phyloP scores from a whole-genome alignment of 2,329 filamentous ascomycete genomes.

The Paracamarosporium sp. region DNA sequence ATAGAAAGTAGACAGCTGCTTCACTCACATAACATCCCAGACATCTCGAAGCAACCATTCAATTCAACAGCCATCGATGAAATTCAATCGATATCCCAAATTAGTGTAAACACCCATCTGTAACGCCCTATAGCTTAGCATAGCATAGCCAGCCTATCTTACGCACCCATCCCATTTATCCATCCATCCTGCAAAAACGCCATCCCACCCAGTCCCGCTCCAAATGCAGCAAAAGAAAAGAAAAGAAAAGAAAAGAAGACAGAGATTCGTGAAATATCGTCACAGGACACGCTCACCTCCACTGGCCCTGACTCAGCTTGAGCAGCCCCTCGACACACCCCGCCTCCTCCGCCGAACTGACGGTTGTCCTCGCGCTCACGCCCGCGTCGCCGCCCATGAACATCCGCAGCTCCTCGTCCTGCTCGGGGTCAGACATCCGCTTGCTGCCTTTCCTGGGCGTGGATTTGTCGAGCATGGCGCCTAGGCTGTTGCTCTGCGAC shows the following conservation, averaged over 20 bases:
- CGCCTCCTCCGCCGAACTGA: slow-evolving; percentile 67
- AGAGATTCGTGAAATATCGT: not conserved
- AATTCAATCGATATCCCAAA: no score
- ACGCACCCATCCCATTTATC: no score
- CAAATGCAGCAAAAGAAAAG: not conserved
- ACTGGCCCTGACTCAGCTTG: slow-evolving; percentile 90
- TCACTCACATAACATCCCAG: no score
- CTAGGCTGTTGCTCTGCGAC: slow-evolving; percentile 46
- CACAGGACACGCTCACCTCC: slow-evolving; percentile 56
- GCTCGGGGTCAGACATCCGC: slow-evolving; percentile 50
- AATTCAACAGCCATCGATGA: no score
- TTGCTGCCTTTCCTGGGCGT: slow-evolving; percentile 25
- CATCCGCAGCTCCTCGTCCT: slow-evolving; percentile 70
- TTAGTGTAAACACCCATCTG: no score
- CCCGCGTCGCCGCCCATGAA: slow-evolving; percentile 74
- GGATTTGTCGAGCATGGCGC: slow-evolving; percentile 43
- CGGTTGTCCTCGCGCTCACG: slow-evolving; percentile 61
- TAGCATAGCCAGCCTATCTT: no score
- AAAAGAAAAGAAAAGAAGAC: not conserved
- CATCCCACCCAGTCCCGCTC: not conserved
- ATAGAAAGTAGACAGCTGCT: no score
- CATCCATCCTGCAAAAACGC: not conserved
- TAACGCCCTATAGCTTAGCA: no score
- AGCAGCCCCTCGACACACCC: slow-evolving; percentile 90
- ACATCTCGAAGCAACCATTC: no score